Evolutionary conservation across 371 early-diverging fungal genomes (phyloP), one percentile per base, ranked within the genome.

Genomic region (Mortierella sp.): DNA sequence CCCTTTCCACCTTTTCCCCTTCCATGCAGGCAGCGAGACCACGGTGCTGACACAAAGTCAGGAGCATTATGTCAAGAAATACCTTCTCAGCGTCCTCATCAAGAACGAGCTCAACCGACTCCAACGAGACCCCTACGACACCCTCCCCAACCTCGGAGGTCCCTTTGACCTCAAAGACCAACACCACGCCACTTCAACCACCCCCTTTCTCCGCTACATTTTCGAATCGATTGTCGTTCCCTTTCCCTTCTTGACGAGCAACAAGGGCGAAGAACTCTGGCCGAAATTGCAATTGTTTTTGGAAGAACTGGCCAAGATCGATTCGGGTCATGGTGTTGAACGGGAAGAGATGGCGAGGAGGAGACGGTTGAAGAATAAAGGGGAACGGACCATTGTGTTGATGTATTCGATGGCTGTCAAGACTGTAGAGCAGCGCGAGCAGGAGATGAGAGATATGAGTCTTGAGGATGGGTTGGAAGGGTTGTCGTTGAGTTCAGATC

Each of bases 221-320:
- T 86, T 86, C 50, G 83, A 86, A 76, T 86, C 87, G 42, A 73
- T 86, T 1, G 87, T 86, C 16, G 80, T 86, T 42, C 87, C 87
- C 13, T 86, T 86, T 55, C 87, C 87, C 8, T 86, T 86, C 70
- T 38, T 86, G 28, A 76, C 80, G 6, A 70, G 73, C 47, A 65
- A 76, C 72, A 77, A 77, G 2, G 78, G 83, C 19, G 82, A 76
- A 11, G 82, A 76, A 11, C 76, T 86, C 24, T 86, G 87, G 87
- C 80, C 87, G 5, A 86, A 86, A 26, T 58, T 86, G 21, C 80
- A 82, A 65, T 47, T 54, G 0, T 86, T 86, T 48, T 47, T 86
- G 65, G 80, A 82, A 13, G 87, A 86, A 28, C 78, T 80, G 83
- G 83, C 87, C n/a, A 86, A 82, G 48, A 11, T 82, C 47, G 87